These are phyloP conservation scores for Baeospora myosura DNA, from an alignment of 1,284 basidiomycete species.

Conservation along the genomic window DNA sequence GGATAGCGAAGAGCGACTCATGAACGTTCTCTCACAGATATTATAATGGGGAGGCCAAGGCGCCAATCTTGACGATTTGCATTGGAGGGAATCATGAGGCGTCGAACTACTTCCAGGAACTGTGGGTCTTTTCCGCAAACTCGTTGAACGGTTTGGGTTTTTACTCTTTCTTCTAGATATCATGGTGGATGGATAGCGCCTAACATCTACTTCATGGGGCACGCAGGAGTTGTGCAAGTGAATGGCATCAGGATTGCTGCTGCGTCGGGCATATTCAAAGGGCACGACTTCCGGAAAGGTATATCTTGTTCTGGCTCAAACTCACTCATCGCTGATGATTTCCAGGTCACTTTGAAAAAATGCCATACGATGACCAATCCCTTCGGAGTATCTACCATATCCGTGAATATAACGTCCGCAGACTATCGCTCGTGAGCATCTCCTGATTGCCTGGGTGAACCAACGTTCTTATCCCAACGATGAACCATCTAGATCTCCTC, in stretches of 20 bases:
- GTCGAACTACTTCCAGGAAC: slow-evolving; percentile 94
- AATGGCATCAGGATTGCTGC: slow-evolving; percentile 86
- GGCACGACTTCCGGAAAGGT: slow-evolving; percentile 74
- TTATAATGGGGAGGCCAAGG: slow-evolving; percentile 76
- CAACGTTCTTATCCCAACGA: slow-evolving; percentile 5
- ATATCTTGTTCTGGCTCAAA: slow-evolving; percentile 18
- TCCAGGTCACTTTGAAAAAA: slow-evolving; percentile 62
- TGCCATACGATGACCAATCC: slow-evolving; percentile 63
- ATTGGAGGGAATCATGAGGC: slow-evolving; percentile 99
- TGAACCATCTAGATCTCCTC: slow-evolving; percentile 42
- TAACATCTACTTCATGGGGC: slow-evolving; percentile 95
- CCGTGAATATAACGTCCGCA: slow-evolving; percentile 77
- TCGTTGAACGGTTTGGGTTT: neutral
- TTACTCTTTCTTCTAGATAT: slow-evolving; percentile 44
- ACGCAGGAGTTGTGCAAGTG: slow-evolving; percentile 84
- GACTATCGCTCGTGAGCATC: slow-evolving; percentile 67
- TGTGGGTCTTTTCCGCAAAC: slow-evolving; percentile 46
- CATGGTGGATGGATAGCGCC: slow-evolving; percentile 95
- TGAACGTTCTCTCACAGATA: slow-evolving; percentile 45
- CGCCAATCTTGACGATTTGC: slow-evolving; percentile 86
- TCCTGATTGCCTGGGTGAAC: slow-evolving; percentile 5
- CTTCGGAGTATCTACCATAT: slow-evolving; percentile 90
- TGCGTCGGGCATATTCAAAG: slow-evolving; percentile 90
- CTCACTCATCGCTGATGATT: slow-evolving; percentile 2
- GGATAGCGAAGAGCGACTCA: neutral